phyloP scores from a whole-genome alignment of 176 grass and related monocot genomes.

The Oryza officinalis region DNA sequence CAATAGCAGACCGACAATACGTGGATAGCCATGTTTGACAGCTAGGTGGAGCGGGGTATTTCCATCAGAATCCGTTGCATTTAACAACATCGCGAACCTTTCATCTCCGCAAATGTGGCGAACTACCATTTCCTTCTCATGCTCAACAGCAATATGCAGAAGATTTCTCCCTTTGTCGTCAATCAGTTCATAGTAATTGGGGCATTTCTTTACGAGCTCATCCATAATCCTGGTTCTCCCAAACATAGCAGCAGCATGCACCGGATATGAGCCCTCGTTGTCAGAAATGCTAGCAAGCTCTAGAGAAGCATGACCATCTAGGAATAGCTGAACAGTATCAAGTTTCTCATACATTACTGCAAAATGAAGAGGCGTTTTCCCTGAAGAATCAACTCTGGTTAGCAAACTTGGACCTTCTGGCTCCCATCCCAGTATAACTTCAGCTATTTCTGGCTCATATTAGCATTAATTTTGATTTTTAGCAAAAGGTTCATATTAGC shows the following conservation, averaged over 20 bases:
- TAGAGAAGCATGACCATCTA: not conserved
- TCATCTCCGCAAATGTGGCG: not conserved
- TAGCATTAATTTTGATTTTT: no score
- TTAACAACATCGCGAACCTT: not conserved
- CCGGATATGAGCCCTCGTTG: constrained; percentile 2
- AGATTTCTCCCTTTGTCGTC: constrained; percentile 36
- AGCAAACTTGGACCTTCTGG: not conserved
- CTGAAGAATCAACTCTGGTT: constrained; percentile 26
- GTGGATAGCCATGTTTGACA: not conserved
- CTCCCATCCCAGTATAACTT: constrained; percentile 4
- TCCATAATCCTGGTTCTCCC: not conserved
- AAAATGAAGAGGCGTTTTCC: constrained; percentile 46
- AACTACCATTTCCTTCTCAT: not conserved
- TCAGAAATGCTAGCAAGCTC: constrained; percentile 15
- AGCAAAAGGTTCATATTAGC: no score
- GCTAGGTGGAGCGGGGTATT: constrained; percentile 50
- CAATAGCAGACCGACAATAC: constrained; percentile 23
- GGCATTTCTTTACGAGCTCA: constrained; percentile 18
- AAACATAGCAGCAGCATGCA: constrained; percentile 37
- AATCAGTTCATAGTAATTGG: constrained; percentile 18
- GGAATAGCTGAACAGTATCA: not conserved
- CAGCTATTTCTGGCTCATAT: constrained; percentile 36
- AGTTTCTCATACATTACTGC: not conserved
- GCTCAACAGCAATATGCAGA: constrained; percentile 24
- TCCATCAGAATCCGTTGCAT: constrained; percentile 34